Evolutionary conservation across 257 asterid genomes (phyloP), one percentile per base, ranked within the genome.

Genomic region (Solanum ahanhuiri): DNA sequence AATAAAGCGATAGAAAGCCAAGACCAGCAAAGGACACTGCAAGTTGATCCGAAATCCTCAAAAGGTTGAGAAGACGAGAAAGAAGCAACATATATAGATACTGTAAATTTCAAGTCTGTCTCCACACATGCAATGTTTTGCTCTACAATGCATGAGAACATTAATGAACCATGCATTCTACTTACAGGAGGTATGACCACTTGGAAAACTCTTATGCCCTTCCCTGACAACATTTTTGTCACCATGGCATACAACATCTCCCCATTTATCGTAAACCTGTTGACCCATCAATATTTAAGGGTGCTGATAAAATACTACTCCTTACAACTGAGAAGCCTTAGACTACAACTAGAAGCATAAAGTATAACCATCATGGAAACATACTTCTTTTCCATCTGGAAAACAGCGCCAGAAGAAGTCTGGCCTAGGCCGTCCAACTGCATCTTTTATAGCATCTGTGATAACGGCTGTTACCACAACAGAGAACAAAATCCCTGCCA

Each of bases 351-450:
- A 86, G 43, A 48, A 54, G 75, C 69, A 72, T 33, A 81, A 86
- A 81, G 71, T 48, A 25, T 73, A 82, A 35, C 83, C 81, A 83
- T 37, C 87, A 81, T 75, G 85, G 83, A 86, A 71, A 14, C 97
- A 85, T 87, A 93, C 98, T 84, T 93, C 98, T 82, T 87, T 91
- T 77, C 98, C 98, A 91, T 94, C 97, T 15, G 98, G 98, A 89
- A 94, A 95, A 92, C 98, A 95, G 85, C 98, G 93, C 98, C 98
- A 95, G 79, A 95, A 95, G 92, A 94, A 95, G 91, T 94, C 94
- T n/a, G 98, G 98, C 73, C 98, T 94, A 88, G 98, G 98, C 60
- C 95, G 93, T 82, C 98, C 98, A 64, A 94, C 98, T 82, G 97
- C 93, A 88, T 90, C 92, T 92, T 96, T 94, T 86, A 93, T 90